Evolutionary conservation across 495 filamentous ascomycete species (phyloP).

Genomic region (Penicillium roqueforti): DNA sequence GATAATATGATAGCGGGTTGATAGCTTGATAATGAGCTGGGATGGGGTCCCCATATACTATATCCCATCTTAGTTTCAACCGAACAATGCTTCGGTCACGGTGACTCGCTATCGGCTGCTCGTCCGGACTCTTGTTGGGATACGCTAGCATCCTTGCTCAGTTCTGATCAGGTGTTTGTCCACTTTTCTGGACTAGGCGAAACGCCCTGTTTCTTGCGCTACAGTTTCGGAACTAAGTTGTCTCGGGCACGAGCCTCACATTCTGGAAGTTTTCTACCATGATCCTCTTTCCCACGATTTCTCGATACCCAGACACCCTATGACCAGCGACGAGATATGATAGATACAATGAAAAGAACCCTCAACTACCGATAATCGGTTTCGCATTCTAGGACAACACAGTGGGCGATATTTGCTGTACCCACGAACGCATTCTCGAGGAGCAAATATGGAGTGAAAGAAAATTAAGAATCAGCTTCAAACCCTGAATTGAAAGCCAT

Average conservation of each 20-base stretch:
- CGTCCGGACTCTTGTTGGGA: not conserved
- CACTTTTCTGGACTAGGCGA: not conserved
- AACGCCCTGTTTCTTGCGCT: not conserved
- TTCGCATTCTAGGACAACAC: not conserved
- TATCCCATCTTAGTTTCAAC: not conserved
- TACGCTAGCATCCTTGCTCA: not conserved
- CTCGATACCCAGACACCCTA: slow-evolving; percentile 7
- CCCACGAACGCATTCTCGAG: not conserved
- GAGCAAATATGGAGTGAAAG: not conserved
- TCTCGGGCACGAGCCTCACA: not conserved
- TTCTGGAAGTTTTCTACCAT: not conserved
- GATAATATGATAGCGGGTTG: not conserved
- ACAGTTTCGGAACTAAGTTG: not conserved
- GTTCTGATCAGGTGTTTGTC: too few relatives aligned
- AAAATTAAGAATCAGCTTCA: slow-evolving; percentile 19
- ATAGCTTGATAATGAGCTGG: not conserved
- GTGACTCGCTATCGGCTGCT: not conserved
- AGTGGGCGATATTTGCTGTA: not conserved
- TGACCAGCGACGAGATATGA: slow-evolving; percentile 1
- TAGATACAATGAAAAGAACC: not conserved
- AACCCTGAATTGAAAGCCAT: slow-evolving; percentile 23
- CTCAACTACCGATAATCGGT: not conserved
- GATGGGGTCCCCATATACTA: not conserved
- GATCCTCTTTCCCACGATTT: not conserved
- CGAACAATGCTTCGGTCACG: not conserved